Percentiles rank a stretch among this genome's conserved stretches.
Evolutionary conservation across 2,329 filamentous ascomycete genomes (phyloP).

Genomic region (Apiospora marii): DNA sequence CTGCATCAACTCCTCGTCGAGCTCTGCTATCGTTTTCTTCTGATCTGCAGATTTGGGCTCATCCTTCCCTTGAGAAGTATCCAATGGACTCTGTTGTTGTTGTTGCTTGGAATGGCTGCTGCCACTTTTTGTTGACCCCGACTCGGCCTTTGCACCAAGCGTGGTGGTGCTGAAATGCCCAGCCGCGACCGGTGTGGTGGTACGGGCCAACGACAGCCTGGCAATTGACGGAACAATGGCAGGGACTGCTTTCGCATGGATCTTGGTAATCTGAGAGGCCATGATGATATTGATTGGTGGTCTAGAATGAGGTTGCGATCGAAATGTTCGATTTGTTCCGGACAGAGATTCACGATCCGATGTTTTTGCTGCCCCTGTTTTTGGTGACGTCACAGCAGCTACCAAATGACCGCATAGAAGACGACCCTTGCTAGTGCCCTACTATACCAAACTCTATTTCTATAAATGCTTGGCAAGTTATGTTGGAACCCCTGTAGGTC

Average conservation of each 20-base stretch:
- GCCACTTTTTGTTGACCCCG: not conserved
- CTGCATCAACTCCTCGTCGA: conserved; percentile 71
- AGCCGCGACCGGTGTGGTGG: not conserved
- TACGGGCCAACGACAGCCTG: not conserved
- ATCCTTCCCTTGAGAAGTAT: not conserved
- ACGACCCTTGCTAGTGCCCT: conserved; percentile 15
- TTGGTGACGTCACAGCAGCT: not conserved
- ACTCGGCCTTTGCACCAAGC: not conserved
- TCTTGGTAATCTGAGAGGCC: not conserved
- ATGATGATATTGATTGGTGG: not conserved
- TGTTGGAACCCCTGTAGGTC: not conserved
- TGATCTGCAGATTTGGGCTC: conserved; percentile 23
- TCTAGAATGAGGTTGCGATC: not conserved
- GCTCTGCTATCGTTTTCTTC: conserved; percentile 65
- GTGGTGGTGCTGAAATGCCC: not conserved
- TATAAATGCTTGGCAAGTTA: not conserved
- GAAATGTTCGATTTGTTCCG: not conserved
- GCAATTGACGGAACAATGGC: not conserved
- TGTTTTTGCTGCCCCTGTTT: not conserved
- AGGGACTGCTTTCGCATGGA: not conserved
- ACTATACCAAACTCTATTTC: conserved; percentile 6
- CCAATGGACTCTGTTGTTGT: not conserved
- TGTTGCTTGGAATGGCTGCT: not conserved
- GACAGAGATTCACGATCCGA: not conserved
- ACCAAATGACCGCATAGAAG: not conserved